phyloP scores from a whole-genome alignment of 208 protist genomes.

The Trichomonas tenax region DNA sequence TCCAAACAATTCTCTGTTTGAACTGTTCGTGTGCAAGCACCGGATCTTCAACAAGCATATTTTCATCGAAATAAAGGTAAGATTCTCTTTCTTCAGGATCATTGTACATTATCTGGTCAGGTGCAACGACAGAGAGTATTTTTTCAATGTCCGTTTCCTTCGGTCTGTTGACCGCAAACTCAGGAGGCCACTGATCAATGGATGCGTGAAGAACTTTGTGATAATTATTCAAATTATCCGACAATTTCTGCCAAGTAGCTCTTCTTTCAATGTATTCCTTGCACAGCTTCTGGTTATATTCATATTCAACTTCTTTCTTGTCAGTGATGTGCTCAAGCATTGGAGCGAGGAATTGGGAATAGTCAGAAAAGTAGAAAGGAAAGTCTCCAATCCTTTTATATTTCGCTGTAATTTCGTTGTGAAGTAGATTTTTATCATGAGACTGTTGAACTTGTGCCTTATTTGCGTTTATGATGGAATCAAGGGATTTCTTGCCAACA shows the following conservation, averaged over 20 bases:
- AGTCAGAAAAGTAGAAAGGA: not conserved
- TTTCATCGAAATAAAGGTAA: not conserved
- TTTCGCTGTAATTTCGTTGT: not conserved
- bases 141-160: not conserved
- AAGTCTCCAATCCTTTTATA: not conserved
- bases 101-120: not conserved
- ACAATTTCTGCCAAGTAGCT: not conserved
- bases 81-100: not conserved
- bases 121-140: not conserved
- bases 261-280: not conserved
- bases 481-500: not conserved
- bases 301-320: not conserved
- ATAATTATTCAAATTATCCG: not conserved
- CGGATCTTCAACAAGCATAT: not conserved
- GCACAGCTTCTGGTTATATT: not conserved
- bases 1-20: not conserved
- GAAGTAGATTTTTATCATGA: not conserved
- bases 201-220: not conserved
- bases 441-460: not conserved
- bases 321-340: not conserved
- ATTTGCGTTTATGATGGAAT: not conserved
- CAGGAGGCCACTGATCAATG: not conserved
- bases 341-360: not conserved
- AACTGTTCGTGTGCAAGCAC: not conserved
- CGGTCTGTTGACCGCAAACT: not conserved